Conservation (phyloP, 768 basidiomycete species). For the Suillus ampliporus region DNA sequence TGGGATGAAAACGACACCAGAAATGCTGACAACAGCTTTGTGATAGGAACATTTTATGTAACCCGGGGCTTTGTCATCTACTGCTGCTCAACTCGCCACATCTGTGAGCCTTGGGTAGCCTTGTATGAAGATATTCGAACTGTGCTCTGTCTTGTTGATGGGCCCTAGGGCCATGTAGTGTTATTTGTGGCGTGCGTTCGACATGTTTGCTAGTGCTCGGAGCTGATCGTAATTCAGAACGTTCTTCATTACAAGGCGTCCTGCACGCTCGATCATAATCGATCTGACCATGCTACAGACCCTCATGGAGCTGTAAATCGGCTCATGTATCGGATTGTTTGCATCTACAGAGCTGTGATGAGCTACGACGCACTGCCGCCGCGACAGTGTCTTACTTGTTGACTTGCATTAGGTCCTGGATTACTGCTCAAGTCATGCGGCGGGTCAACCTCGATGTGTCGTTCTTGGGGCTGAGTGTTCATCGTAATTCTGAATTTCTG, state of each 20-base stretch:
- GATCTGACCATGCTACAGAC: background rate
- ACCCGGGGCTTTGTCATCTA: conserved; percentile 42
- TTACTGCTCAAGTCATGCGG: background rate
- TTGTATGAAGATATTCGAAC: background rate
- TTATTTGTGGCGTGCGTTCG: background rate
- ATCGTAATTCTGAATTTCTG: background rate
- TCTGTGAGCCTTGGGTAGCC: background rate
- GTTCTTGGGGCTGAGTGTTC: background rate
- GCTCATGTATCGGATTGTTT: background rate
- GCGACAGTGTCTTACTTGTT: background rate
- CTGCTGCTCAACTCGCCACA: conserved; percentile 14
- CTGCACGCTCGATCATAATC: background rate
- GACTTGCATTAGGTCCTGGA: background rate
- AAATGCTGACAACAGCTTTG: conserved; percentile 40
- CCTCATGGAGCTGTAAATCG: background rate
- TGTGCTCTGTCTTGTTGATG: background rate
- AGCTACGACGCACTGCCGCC: background rate
- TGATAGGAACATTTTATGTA: conserved; percentile 39
- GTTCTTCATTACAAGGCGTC: background rate
- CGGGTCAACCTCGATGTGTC: background rate
- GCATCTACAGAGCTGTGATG: background rate
- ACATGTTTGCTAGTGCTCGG: background rate
- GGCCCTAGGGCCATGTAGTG: background rate
- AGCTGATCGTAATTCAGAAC: background rate
- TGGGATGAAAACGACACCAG: conserved; percentile 34